These are phyloP conservation scores for Saccharomycodes ludwigii DNA, from an alignment of 805 yeast genomes.

Conservation along the genomic window DNA sequence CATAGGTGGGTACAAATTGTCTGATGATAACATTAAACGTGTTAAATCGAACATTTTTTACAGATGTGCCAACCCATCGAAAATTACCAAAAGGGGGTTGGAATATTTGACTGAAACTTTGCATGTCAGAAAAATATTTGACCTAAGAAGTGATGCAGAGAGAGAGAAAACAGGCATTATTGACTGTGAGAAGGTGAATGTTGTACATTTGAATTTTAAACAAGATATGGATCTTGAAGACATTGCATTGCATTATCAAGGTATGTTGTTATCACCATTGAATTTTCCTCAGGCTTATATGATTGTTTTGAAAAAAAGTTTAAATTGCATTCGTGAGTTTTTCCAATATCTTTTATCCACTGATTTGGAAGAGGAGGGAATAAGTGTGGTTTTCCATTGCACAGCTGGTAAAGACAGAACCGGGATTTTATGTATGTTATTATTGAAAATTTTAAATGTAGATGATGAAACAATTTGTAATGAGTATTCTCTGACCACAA, in stretches of 20 bases:
- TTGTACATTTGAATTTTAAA: constrained; percentile 43
- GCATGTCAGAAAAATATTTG: constrained; percentile 42
- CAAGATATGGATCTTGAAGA: constrained; percentile 54
- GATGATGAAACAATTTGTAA: constrained; percentile 52
- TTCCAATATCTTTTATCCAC: constrained; percentile 44
- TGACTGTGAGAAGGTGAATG: constrained; percentile 31
- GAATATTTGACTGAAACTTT: constrained; percentile 21
- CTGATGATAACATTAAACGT: constrained; percentile 24
- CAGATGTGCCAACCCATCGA: constrained; percentile 51
- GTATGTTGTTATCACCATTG: constrained; percentile 44
- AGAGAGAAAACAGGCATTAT: constrained; percentile 23
- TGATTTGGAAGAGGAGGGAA: constrained; percentile 24
- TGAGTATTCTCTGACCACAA: constrained; percentile 66
- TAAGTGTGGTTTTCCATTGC: constrained; percentile 56
- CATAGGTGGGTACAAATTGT: constrained; percentile 62
- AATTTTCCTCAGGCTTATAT: constrained; percentile 55
- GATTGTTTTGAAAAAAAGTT: constrained; percentile 41
- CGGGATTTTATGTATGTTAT: constrained; percentile 59
- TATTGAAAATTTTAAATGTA: constrained; percentile 52
- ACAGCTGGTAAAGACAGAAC: constrained; percentile 85
- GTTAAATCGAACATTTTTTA: constrained; percentile 44
- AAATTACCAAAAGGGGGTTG: constrained; percentile 40
- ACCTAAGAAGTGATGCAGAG: constrained; percentile 55
- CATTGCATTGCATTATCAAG: constrained; percentile 41
- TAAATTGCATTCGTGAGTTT: constrained; percentile 33